Base-by-base conservation (phyloP, 2,329 filamentous ascomycete species). In the Alternaria incomplexa region DNA sequence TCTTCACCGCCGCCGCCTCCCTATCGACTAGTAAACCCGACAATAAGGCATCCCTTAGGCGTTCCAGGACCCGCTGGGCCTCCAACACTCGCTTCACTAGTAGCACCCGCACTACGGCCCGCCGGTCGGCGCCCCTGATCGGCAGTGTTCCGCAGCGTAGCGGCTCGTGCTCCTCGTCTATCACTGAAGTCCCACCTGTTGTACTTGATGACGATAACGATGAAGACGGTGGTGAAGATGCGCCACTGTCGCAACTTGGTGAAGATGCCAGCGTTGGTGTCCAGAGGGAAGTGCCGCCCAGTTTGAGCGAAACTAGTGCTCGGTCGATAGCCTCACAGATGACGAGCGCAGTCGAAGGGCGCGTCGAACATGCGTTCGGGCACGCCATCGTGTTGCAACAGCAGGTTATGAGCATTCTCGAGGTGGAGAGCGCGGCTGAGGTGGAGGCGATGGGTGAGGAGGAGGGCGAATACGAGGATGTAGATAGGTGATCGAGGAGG, bases 41-140 rank as follows among this genome's bases (percentile, higher is more conserved):
- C 15, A 50, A 6, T 9, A 61, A 50, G 17, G 25, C 28, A 6
- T 56, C 58, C 12, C 45, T 52, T 13, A 61, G 45, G 13, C 51
- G 58, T 32, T 61, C 51, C 5, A 61, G 51, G 30, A 60, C 51
- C 30, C 51, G 51, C 44, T 60, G 58, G 4, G 54, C 51, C 15
- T 60, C 58, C 11, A 60, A 45, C 13, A 61, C 52, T 26, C 58
- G 58, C 32, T 61, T 61, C 12, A 61, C 32, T 36, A 61, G 52
- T 15, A 61, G 44, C 2, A 61, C 44, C 32, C 58, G 51, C 23
- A 61, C 51, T 8, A 61, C 44, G 44, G 52, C 58, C 30, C 58
- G 58, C 20, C 58, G 55, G 17, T 61, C 58, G 17, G 51, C 58
- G 5, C 58, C 58, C 25, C 44, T 52, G 44, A 56, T 61, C 32